Evolutionary conservation across 1,139 yeast species (phyloP), one percentile per base, ranked within the genome.

Genomic region (Fermentozyma sake): DNA sequence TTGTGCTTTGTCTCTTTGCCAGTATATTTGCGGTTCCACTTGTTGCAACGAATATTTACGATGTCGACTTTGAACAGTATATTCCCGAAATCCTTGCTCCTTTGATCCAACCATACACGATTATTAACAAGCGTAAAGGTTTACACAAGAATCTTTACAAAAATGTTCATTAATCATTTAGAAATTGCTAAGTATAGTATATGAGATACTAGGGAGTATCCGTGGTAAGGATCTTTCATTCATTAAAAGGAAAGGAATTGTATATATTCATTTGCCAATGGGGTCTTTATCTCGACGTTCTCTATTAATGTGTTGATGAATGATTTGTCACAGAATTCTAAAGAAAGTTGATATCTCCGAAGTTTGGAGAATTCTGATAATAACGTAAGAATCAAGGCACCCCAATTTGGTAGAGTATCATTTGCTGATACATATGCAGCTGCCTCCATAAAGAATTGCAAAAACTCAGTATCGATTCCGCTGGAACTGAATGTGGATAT

Each of bases 381-480:
- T 6, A 47, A 36, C 6, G 34, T 26, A 6, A 50, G 30, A 1
- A 53, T 34, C 12, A 34, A 34, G 2, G 17, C 6, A 12, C 39
- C 41, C 58, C 60, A 51, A 12, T 39, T 30, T 4, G 38, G 35
- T 3, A 52, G 39, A 1, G 32, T 13, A 5, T 38, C 28, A 16
- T 42, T 27, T 4, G 28, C 32, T 0, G 59, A 41, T 3, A 44
- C 42, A 33, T 40, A 42, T 0, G 44, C 43, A 3, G 67, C 58
- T 0, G 81, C 71, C 26, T 72, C 75, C 8, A 79, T 35, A 28
- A 65, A 62, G 38, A 76, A 73, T 15, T 66, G 68, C 10, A 80
- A 50, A 31, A 74, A 67, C 11, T 72, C 76, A 1, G 73, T 51
- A 33, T 81, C 89, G 1, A 81, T 52, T 1, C 85, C 85, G 3